These are phyloP conservation scores for Aspergillus carbonarius DNA, from an alignment of 2,329 filamentous ascomycete species.

Conservation along the genomic window DNA sequence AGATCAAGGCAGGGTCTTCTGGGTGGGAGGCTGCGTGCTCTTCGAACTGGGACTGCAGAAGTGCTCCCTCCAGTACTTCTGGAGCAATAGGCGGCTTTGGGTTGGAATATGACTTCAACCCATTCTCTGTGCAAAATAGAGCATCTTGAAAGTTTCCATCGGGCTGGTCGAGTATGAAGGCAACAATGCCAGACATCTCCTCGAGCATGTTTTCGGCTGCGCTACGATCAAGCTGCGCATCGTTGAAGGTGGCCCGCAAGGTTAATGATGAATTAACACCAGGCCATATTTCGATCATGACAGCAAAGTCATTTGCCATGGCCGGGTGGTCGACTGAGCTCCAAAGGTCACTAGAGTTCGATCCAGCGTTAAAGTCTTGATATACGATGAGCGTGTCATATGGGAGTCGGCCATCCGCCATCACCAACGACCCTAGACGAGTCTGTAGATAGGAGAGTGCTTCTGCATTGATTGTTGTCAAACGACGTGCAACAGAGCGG, in stretches of 20 bases:
- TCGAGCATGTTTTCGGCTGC: conserved; percentile 27
- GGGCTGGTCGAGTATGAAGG: conserved; percentile 25
- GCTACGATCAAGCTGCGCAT: conserved; percentile 23
- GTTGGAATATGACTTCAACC: conserved; percentile 24
- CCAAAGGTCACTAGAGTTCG: conserved; percentile 17
- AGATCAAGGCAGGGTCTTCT: conserved; percentile 29
- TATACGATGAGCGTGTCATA: conserved; percentile 39
- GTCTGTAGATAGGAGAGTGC: conserved; percentile 26
- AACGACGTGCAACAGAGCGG: conserved; percentile 22
- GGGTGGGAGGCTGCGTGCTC: conserved; percentile 24
- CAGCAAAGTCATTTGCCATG: conserved; percentile 34
- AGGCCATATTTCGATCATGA: conserved; percentile 35
- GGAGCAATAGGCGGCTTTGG: conserved; percentile 10
- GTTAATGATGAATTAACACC: conserved; percentile 22
- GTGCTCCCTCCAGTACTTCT: conserved; percentile 13
- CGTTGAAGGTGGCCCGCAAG: conserved; percentile 29
- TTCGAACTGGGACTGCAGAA: conserved; percentile 33
- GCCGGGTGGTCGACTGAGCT: conserved; percentile 21
- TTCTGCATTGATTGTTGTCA: conserved; percentile 25
- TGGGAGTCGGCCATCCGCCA: conserved; percentile 26
- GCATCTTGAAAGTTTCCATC: conserved; percentile 21
- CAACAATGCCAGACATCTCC: conserved; percentile 27
- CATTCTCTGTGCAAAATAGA: conserved; percentile 7
- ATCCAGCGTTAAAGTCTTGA: conserved; percentile 31
- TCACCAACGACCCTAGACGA: conserved; percentile 24